Evolutionary conservation across 768 basidiomycete species (phyloP).

Genomic region (Leucogyrophana mollusca): DNA sequence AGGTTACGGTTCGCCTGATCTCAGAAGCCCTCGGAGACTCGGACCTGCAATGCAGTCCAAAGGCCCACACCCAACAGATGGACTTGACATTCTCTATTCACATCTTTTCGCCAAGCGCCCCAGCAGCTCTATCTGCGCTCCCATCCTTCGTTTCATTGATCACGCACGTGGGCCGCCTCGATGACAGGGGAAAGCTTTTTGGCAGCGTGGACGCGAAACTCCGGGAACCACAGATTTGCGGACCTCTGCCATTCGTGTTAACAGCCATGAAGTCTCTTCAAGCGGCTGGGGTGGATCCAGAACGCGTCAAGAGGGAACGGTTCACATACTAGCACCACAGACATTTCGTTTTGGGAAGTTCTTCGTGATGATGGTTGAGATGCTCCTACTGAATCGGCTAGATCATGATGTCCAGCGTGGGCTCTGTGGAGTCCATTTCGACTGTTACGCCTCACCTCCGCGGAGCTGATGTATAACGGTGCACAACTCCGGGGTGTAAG

Average conservation of each 20-base stretch:
- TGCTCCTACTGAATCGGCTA: too few relatives aligned
- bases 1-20: constrained; percentile 47
- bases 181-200: constrained; percentile 16
- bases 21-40: constrained; percentile 19
- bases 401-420: too few relatives aligned
- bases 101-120: constrained; percentile 12
- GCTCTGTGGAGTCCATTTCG: too few relatives aligned
- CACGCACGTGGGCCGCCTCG: constrained; percentile 17
- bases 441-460: too few relatives aligned
- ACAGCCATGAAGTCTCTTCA: constrained; percentile 20
- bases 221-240: constrained; percentile 20
- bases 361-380: too few relatives aligned
- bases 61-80: neutral
- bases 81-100: constrained; percentile 15
- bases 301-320: constrained; percentile 20
- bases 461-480: too few relatives aligned
- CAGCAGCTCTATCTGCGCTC: constrained; percentile 2
- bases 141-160: constrained; percentile 10
- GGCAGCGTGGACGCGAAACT: constrained; percentile 12
- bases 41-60: neutral
- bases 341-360: too few relatives aligned
- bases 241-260: constrained; percentile 22
- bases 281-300: constrained; percentile 20
- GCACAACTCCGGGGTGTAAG: too few relatives aligned
- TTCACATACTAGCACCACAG: constrained; percentile 21